phyloP scores from a whole-genome alignment of 2,329 filamentous ascomycete genomes.

The Verticillium longisporum region DNA sequence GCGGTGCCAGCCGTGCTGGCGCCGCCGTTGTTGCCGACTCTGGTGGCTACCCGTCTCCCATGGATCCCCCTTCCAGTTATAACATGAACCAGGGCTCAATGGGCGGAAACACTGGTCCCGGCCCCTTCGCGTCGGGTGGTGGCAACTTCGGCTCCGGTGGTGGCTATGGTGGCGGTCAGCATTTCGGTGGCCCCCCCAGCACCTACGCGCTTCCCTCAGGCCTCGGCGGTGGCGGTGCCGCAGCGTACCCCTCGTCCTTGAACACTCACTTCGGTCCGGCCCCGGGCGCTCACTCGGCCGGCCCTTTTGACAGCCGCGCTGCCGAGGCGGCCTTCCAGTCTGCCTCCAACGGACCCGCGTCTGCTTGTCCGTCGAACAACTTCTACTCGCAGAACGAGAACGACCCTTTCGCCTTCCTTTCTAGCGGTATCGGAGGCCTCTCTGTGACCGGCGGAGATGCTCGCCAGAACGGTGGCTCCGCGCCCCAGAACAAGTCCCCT shows the following conservation, averaged over 20 bases:
- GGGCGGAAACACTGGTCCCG: slow-evolving; percentile 73
- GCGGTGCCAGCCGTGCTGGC: slow-evolving; percentile 87
- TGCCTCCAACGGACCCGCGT: slow-evolving; percentile 73
- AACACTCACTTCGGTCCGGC: slow-evolving; percentile 75
- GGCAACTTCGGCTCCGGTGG: slow-evolving; percentile 52
- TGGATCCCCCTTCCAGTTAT: slow-evolving; percentile 79
- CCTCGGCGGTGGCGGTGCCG: slow-evolving; percentile 69
- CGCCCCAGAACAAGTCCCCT: slow-evolving; percentile 53
- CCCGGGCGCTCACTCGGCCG: slow-evolving; percentile 72
- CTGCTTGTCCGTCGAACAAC: slow-evolving; percentile 66
- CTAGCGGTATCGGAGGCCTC: slow-evolving; percentile 63
- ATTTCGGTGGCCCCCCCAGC: slow-evolving; percentile 81
- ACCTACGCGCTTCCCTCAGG: slow-evolving; percentile 86
- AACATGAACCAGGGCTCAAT: slow-evolving; percentile 85
- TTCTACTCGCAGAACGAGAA: slow-evolving; percentile 61
- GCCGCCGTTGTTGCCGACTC: slow-evolving; percentile 93
- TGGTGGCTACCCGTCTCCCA: slow-evolving; percentile 80
- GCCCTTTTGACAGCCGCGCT: slow-evolving; percentile 86
- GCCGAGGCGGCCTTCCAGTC: slow-evolving; percentile 93
- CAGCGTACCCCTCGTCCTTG: slow-evolving; percentile 72
- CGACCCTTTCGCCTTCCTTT: slow-evolving; percentile 77
- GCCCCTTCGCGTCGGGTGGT: slow-evolving; percentile 63
- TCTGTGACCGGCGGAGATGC: slow-evolving; percentile 61
- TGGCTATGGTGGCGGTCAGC: slow-evolving; percentile 41
- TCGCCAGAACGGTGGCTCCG: slow-evolving; percentile 55